phyloP scores from a whole-genome alignment of 495 filamentous ascomycete species.

The Penicillium cinerascens region DNA sequence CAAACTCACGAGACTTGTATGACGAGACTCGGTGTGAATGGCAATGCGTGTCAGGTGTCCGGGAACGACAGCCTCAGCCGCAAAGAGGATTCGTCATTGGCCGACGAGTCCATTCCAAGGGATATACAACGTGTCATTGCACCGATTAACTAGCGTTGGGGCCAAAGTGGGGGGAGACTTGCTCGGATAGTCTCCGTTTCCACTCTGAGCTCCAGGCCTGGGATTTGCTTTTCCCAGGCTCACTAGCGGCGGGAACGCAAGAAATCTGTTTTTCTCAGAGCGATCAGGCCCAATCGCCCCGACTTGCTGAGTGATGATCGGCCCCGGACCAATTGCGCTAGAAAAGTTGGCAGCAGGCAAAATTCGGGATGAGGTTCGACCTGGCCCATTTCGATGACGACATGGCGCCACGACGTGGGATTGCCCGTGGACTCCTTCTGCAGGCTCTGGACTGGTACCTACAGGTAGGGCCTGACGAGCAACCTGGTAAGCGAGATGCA shows the following conservation, averaged over 20 bases:
- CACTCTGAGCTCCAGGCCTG: constrained; percentile 2
- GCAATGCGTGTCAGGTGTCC: constrained; percentile 11
- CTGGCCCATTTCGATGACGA: constrained; percentile 11
- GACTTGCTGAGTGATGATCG: not conserved
- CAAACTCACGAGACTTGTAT: constrained; percentile 6
- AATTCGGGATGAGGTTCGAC: constrained; percentile 1
- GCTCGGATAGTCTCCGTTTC: not conserved
- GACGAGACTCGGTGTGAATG: constrained; percentile 10
- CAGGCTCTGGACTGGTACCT: constrained; percentile 19
- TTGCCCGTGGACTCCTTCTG: not conserved
- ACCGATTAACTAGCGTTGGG: too few species aligned
- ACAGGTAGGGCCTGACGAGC: constrained; percentile 11
- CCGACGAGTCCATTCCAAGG: too few species aligned
- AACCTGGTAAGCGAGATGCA: constrained; percentile 1
- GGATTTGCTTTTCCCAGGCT: constrained; percentile 14
- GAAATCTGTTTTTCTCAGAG: too few species aligned
- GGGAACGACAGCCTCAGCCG: constrained; percentile 12
- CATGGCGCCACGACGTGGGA: constrained; percentile 9
- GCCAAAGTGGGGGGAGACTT: not conserved
- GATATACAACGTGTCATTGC: too few species aligned
- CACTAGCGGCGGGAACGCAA: not conserved
- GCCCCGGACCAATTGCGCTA: not conserved
- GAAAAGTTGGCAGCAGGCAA: not conserved
- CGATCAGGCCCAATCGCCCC: not conserved
- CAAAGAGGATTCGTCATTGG: not conserved